Evolutionary conservation across 2,329 filamentous ascomycete genomes (phyloP).

Genomic region (Colletotrichum godetiae): DNA sequence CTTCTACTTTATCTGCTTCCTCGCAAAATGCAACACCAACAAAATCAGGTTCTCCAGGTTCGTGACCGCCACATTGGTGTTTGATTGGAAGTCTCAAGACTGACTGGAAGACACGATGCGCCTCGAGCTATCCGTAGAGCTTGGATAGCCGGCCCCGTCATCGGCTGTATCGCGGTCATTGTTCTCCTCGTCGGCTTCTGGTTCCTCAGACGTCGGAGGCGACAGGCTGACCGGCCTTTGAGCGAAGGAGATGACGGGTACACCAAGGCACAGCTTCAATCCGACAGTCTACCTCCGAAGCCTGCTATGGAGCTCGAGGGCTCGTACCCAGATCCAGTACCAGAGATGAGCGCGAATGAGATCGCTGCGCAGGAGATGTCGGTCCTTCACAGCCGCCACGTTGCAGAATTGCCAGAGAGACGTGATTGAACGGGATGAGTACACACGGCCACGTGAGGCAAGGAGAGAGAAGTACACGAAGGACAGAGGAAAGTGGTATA

Average conservation of each 20-base stretch:
- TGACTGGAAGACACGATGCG: neutral
- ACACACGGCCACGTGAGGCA: neutral
- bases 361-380: neutral
- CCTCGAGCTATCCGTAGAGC: neutral
- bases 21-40: too few relatives aligned
- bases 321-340: neutral
- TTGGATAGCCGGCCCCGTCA: constrained; percentile 17
- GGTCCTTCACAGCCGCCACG: neutral
- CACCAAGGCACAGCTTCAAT: neutral
- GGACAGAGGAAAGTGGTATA: neutral
- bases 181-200: neutral
- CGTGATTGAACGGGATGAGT: neutral
- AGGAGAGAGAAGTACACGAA: neutral
- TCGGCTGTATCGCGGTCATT: neutral
- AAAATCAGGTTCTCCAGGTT: too few relatives aligned
- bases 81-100: too few relatives aligned
- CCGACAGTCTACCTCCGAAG: neutral
- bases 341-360: constrained; percentile 1
- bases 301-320: neutral
- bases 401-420: neutral
- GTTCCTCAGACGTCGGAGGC: neutral
- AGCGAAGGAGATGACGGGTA: neutral
- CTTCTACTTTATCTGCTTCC: too few relatives aligned
- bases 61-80: too few relatives aligned
- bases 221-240: too few relatives aligned